Percentiles rank a stretch among this genome's conserved stretches.
These are phyloP conservation scores for Dothideomycetes sp. DNA, from an alignment of 2,329 filamentous ascomycete species.

Conservation along the genomic window DNA sequence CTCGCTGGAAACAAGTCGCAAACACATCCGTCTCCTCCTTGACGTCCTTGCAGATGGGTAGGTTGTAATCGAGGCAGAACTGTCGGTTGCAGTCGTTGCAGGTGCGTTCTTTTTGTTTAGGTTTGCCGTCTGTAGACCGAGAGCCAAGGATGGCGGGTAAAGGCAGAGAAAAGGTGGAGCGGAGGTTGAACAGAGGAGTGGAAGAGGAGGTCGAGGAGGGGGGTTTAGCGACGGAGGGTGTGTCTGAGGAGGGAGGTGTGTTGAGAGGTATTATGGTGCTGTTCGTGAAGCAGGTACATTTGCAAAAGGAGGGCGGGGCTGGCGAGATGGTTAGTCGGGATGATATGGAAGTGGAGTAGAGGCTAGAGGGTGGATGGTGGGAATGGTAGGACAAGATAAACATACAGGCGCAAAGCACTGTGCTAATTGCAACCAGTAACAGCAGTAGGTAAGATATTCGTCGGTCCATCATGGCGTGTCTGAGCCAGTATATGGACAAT, in stretches of 20 bases:
- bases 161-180: slow-evolving; percentile 9
- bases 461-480: slow-evolving; percentile 6
- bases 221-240: slow-evolving; percentile 7
- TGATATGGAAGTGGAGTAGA: neutral
- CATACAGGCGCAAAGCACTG: slow-evolving; percentile 21
- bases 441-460: slow-evolving; percentile 5
- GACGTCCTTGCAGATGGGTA: slow-evolving; percentile 50
- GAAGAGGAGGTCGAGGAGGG: slow-evolving; percentile 7
- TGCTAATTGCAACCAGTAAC: slow-evolving; percentile 6
- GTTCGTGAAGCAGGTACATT: slow-evolving; percentile 59
- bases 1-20: slow-evolving; percentile 57
- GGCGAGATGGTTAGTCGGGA: slow-evolving; percentile 6
- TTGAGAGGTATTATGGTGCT: slow-evolving; percentile 57
- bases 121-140: slow-evolving; percentile 8
- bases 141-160: too few species aligned
- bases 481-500: too few species aligned
- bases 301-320: slow-evolving; percentile 56
- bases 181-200: slow-evolving; percentile 8
- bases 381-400: neutral
- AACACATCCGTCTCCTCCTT: slow-evolving; percentile 52
- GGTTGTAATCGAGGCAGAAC: slow-evolving; percentile 53
- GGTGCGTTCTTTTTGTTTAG: slow-evolving; percentile 27
- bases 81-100: slow-evolving; percentile 59
- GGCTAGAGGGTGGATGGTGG: neutral
- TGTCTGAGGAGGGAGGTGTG: slow-evolving; percentile 18